A percentile compares a stretch with the other conserved stretches of the same genome.
Evolutionary conservation across 1,139 yeast genomes (phyloP).

Genomic region (Kodamaea alishanica): DNA sequence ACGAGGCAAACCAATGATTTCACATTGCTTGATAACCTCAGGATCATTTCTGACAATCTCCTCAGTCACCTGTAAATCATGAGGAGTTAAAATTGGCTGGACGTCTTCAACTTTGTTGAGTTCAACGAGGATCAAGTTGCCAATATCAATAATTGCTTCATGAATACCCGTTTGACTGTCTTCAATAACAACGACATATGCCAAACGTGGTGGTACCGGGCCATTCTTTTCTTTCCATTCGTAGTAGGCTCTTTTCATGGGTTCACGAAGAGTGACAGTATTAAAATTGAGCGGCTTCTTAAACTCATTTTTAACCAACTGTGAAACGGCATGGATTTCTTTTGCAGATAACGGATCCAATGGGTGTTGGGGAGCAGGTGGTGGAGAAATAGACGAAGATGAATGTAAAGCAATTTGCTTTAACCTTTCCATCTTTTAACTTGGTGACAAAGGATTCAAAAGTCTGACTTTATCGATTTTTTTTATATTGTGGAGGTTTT

Average conservation of each 20-base stretch:
- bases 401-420: slow-evolving; percentile 63
- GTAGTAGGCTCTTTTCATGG: slow-evolving; percentile 57
- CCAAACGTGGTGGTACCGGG: slow-evolving; percentile 64
- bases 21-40: slow-evolving; percentile 69
- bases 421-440: slow-evolving; percentile 55
- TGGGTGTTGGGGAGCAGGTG: slow-evolving; percentile 59
- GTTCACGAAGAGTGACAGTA: slow-evolving; percentile 69
- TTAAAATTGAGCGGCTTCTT: slow-evolving; percentile 54
- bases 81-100: slow-evolving; percentile 73
- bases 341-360: slow-evolving; percentile 64
- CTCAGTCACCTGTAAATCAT: slow-evolving; percentile 63
- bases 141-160: slow-evolving; percentile 66
- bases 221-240: slow-evolving; percentile 64
- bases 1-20: slow-evolving; percentile 61
- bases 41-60: slow-evolving; percentile 64
- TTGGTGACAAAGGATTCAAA: background rate
- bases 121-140: slow-evolving; percentile 43
- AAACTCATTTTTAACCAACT: slow-evolving; percentile 43
- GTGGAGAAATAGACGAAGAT: slow-evolving; percentile 49
- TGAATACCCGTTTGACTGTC: slow-evolving; percentile 57
- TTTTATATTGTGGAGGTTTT: slow-evolving; percentile 6
- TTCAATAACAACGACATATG: slow-evolving; percentile 62
- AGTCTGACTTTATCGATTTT: background rate
- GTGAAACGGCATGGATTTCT: slow-evolving; percentile 49
- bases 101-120: slow-evolving; percentile 53